Evolutionary conservation across 495 filamentous ascomycete species (phyloP).

Genomic region (Xylaria nigripes): DNA sequence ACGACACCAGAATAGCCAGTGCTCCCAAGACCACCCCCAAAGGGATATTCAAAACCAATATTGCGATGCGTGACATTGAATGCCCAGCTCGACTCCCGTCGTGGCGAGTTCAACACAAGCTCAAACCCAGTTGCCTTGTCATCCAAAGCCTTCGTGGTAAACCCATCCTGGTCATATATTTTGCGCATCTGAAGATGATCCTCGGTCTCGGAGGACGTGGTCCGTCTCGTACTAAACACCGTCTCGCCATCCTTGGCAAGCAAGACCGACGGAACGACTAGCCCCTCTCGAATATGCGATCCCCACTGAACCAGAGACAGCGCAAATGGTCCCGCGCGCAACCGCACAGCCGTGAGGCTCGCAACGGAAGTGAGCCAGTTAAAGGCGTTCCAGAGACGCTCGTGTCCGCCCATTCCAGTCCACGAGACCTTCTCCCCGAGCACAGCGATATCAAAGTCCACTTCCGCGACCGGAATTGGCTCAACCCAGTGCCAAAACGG

Average conservation of each 20-base stretch:
- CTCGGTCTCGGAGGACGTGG: conserved; percentile 1
- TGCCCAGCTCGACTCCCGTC: background rate
- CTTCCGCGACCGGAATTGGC: conserved; percentile 12
- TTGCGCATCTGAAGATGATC: background rate
- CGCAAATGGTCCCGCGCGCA: background rate
- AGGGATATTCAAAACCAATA: conserved; percentile 8
- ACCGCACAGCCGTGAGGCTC: background rate
- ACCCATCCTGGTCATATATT: background rate
- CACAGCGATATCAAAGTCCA: conserved; percentile 2
- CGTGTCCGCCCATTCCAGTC: conserved; percentile 10
- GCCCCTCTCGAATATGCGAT: background rate
- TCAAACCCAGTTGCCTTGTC: conserved; percentile 4
- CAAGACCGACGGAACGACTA: background rate
- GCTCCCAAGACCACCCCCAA: conserved; percentile 7
- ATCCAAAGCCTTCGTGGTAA: background rate
- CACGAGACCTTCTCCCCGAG: background rate
- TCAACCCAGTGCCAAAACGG: conserved; percentile 13
- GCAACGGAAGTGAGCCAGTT: background rate
- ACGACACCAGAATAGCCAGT: conserved; percentile 6
- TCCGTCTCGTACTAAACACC: background rate
- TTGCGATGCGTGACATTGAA: background rate
- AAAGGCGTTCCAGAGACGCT: conserved; percentile 9
- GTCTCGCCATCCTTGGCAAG: background rate
- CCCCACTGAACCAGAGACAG: background rate
- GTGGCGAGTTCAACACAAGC: background rate